phyloP scores from a whole-genome alignment of 202 grass and related monocot species.

The Digitaria exilis region DNA sequence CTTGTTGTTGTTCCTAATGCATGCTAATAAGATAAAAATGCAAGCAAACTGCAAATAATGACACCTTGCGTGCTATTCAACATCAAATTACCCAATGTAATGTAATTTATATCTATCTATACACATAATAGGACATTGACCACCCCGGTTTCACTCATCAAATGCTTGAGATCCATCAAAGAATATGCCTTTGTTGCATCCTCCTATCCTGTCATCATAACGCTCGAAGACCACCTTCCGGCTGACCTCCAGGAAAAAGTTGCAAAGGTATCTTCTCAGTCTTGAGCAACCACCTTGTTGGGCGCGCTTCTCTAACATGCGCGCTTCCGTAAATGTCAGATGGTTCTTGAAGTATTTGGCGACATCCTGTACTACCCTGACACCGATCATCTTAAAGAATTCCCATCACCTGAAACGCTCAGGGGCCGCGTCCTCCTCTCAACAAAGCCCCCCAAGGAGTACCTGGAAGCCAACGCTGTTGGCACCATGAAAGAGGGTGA shows the following conservation, averaged over 20 bases:
- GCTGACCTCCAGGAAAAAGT: conserved; percentile 90
- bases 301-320: not conserved
- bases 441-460: conserved; percentile 94
- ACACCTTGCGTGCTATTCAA: too few species aligned
- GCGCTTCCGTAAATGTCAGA: conserved; percentile 40
- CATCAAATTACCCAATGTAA: too few species aligned
- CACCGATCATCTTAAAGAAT: conserved; percentile 59
- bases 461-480: conserved; percentile 67
- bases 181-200: conserved; percentile 85
- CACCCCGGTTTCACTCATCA: conserved; percentile 80
- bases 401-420: conserved; percentile 78
- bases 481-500: conserved; percentile 55
- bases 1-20: too few species aligned
- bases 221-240: conserved; percentile 89
- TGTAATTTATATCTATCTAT: not conserved
- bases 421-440: conserved; percentile 77
- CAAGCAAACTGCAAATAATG: too few species aligned
- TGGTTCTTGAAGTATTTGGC: conserved; percentile 80
- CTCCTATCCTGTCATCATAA: conserved; percentile 93
- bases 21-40: too few species aligned
- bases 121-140: conserved; percentile 73
- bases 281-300: too few species aligned
- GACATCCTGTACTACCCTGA: conserved; percentile 70
- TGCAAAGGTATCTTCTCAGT: conserved; percentile 92
- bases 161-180: conserved; percentile 87